Evolutionary conservation across 305 asterid species (phyloP).

Genomic region (Solanum chacoense): DNA sequence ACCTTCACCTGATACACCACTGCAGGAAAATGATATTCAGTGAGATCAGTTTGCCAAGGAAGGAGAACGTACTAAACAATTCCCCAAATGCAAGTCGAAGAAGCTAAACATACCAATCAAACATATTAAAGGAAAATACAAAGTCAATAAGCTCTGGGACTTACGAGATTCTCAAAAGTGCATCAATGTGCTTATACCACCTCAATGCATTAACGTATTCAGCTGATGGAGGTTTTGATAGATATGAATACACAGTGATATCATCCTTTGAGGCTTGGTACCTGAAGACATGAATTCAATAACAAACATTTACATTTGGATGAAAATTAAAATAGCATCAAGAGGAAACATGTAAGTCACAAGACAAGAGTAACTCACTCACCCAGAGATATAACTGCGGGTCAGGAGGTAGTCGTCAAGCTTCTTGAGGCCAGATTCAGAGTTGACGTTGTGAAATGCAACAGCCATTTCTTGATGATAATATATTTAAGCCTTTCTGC

Average conservation of each 20-base stretch:
- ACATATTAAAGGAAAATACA: not conserved
- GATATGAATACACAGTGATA: slow-evolving; percentile 42
- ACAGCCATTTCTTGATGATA: not conserved
- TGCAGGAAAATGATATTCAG: slow-evolving; percentile 5
- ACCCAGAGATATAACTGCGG: slow-evolving; percentile 77
- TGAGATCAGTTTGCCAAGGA: not conserved
- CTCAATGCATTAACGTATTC: slow-evolving; percentile 52
- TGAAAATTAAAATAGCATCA: not conserved
- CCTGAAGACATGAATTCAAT: slow-evolving; percentile 17
- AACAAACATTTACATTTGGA: not conserved
- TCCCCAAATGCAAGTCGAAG: not conserved
- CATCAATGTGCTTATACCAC: slow-evolving; percentile 79
- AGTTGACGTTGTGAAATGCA: slow-evolving; percentile 31
- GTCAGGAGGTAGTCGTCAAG: slow-evolving; percentile 67
- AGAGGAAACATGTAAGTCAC: not conserved
- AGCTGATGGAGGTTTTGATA: slow-evolving; percentile 47
- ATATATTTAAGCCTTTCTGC: not conserved
- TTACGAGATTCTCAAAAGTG: slow-evolving; percentile 76
- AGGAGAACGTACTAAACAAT: not conserved
- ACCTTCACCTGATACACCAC: slow-evolving; percentile 78
- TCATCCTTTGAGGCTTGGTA: slow-evolving; percentile 89
- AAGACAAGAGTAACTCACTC: not conserved
- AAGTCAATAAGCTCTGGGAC: slow-evolving; percentile 9
- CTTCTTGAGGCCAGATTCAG: slow-evolving; percentile 64
- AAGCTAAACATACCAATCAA: not conserved